Base-by-base conservation (phyloP, 2,329 filamentous ascomycete species). In the Fusarium newnesense region DNA sequence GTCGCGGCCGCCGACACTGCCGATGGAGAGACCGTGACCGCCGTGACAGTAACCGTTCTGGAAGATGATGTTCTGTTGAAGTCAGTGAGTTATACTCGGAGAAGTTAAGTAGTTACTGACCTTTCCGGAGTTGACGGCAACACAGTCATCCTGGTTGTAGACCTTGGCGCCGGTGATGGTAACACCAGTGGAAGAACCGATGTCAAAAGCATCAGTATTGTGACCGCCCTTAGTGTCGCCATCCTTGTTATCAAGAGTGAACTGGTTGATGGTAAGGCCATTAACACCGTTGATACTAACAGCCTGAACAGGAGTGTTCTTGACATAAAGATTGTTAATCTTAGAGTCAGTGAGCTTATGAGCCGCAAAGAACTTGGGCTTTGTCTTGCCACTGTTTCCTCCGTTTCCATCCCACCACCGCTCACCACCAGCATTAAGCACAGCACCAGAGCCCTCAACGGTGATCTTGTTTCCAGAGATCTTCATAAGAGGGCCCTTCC, bases 181-280 rank as follows among this genome's bases (percentile, higher is more conserved):
- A 26, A 90, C 83, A 57, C 83, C 83, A 32, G 79, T 82, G 21
- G 85, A 88, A 40, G 79, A 81, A 64, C 87, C 85, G 63, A 91
- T 84, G 64, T 91, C 87, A 72, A 90, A 91, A 7, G 84, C 89
- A 76, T 91, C 89, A 2, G 88, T 91, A 81, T 91, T 91, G 75
- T 87, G 80, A 9, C 80, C 82, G 16, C 78, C 78, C 36, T 73
- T 75, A 6, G 76, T 56, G 64, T 84, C 81, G 36, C 83, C 83
- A 18, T 70, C 79, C 11, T 79, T 77, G 73, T 81, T 83, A 64
- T 86, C 81, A 24, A 86, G 80, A 21, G 76, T 83, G 60, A 85
- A 78, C 58, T 78, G 74, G 39, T 76, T 80, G 2, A 85, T 76
- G 9, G 75, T 79, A 4, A 86, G 77, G 42, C 80, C 78, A 19